Conservation (phyloP, 1,139 yeast species). For the Magnusiomyces sp. region DNA sequence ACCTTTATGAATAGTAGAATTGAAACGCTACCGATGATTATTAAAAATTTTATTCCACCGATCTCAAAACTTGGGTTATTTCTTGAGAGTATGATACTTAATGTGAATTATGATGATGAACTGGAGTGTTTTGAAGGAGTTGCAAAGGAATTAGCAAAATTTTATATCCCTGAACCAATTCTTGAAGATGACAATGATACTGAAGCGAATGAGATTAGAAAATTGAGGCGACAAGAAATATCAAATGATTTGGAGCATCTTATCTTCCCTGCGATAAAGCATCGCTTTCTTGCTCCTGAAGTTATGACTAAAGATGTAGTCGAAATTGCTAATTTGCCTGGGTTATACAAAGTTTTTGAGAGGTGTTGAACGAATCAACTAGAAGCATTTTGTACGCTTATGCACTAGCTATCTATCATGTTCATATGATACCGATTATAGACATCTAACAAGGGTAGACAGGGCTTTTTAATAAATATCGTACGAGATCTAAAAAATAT, state of each 20-base stretch:
- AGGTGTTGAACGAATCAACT: no score
- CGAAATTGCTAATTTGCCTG: constrained; percentile 88
- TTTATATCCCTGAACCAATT: constrained; percentile 62
- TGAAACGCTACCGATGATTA: constrained; percentile 60
- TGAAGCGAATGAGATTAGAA: constrained; percentile 10
- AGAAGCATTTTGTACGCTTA: no score
- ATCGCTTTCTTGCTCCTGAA: constrained; percentile 57
- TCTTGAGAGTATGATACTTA: constrained; percentile 49
- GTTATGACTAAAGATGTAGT: constrained; percentile 47
- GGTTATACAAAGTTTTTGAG: constrained; percentile 84
- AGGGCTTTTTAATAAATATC: background rate
- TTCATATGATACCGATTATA: background rate
- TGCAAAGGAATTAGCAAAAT: constrained; percentile 56
- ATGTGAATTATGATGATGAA: constrained; percentile 60
- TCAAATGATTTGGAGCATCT: constrained; percentile 41
- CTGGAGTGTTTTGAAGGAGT: constrained; percentile 57
- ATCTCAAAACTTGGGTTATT: constrained; percentile 59
- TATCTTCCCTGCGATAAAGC: constrained; percentile 55
- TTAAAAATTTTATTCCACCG: constrained; percentile 56
- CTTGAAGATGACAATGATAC: constrained; percentile 24
- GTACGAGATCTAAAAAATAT: no score
- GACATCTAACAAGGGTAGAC: background rate
- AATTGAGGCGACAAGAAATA: constrained; percentile 7
- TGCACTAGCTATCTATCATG: no score
- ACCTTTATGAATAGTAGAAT: no score